Evolutionary conservation across 371 early-diverging fungal species (phyloP).

Genomic region (Vairimorpha ceranae): DNA sequence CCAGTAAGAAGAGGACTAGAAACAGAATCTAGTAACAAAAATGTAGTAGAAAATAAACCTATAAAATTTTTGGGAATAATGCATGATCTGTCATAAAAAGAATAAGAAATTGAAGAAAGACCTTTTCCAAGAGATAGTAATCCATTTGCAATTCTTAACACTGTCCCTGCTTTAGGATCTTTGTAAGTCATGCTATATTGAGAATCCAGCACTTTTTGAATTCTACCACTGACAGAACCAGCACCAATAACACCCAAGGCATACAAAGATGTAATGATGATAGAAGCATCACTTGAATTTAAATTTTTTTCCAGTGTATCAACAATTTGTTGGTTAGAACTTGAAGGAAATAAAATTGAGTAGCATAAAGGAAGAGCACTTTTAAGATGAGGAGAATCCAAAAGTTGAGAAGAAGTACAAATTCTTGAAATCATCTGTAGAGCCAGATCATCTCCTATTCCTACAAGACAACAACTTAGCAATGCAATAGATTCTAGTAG

Average conservation of each 20-base stretch:
- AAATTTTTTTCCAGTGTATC: constrained; percentile 88
- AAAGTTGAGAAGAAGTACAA: constrained; percentile 47
- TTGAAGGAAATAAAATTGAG: constrained; percentile 84
- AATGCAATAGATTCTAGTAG: constrained; percentile 48
- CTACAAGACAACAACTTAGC: constrained; percentile 50
- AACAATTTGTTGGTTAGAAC: constrained; percentile 77
- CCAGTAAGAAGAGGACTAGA: constrained; percentile 65
- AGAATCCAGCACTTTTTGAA: constrained; percentile 88
- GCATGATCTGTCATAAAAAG: constrained; percentile 34
- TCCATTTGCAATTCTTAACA: constrained; percentile 83
- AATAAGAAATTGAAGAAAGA: constrained; percentile 27
- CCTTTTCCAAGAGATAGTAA: constrained; percentile 55
- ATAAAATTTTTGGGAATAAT: constrained; percentile 43
- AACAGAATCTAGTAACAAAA: constrained; percentile 53
- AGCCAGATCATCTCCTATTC: constrained; percentile 55
- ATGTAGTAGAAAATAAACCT: constrained; percentile 51
- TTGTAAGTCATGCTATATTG: constrained; percentile 89
- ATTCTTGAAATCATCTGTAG: constrained; percentile 54
- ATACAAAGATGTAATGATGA: constrained; percentile 75
- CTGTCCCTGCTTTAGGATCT: constrained; percentile 77
- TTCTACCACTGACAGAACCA: constrained; percentile 94
- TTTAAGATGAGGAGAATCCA: constrained; percentile 51
- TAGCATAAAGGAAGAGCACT: constrained; percentile 76
- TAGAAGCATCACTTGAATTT: constrained; percentile 73
- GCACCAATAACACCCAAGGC: constrained; percentile 96